phyloP scores from a whole-genome alignment of 2,329 filamentous ascomycete species.

The Colletotrichum higginsianum region DNA sequence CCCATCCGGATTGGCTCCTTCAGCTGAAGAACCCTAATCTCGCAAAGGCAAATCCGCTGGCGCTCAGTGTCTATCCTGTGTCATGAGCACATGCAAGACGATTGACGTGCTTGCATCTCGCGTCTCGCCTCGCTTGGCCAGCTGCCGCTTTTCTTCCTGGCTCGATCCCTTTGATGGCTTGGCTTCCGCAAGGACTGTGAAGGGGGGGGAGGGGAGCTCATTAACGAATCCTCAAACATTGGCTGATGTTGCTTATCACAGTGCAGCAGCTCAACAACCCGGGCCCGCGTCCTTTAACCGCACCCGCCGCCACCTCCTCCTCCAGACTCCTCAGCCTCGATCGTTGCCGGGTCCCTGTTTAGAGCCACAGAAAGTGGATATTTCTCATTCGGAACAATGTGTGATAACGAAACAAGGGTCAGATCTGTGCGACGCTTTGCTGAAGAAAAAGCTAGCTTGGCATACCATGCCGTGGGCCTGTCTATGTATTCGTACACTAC shows the following conservation, averaged over 20 bases:
- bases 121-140: constrained; percentile 25
- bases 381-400: constrained; percentile 23
- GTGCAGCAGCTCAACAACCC: constrained; percentile 28
- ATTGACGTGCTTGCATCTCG: constrained; percentile 33
- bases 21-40: constrained; percentile 34
- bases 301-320: constrained; percentile 11
- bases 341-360: constrained; percentile 9
- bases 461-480: constrained; percentile 15
- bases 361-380: constrained; percentile 13
- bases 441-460: constrained; percentile 38
- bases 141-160: constrained; percentile 14
- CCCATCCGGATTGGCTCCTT: constrained; percentile 18
- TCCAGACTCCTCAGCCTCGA: constrained; percentile 5
- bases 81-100: constrained; percentile 37
- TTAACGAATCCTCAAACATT: constrained; percentile 21
- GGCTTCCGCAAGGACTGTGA: constrained; percentile 17
- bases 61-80: constrained; percentile 39
- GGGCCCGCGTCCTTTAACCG: constrained; percentile 10
- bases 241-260: constrained; percentile 24
- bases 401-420: constrained; percentile 19
- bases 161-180: constrained; percentile 40
- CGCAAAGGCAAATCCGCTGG: constrained; percentile 30
- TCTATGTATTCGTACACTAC: background rate
- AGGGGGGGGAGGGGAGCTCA: constrained; percentile 21
- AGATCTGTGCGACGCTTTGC: constrained; percentile 36